Evolutionary conservation across 1,139 yeast genomes (phyloP).

Genomic region (Taphrina populina): DNA sequence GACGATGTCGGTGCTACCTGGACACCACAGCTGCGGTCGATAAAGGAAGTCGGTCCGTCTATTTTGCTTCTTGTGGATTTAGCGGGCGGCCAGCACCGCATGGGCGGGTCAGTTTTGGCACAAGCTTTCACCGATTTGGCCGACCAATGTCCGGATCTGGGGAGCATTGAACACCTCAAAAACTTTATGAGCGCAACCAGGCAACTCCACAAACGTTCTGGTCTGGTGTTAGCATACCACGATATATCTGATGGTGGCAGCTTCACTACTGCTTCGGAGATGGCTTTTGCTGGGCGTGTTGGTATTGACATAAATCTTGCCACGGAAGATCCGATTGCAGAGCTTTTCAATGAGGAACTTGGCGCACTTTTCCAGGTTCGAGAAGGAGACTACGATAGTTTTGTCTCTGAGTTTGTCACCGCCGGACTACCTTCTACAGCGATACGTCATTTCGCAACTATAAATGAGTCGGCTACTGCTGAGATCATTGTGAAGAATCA

Average conservation of each 20-base stretch:
- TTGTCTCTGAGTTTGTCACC: conserved; percentile 55
- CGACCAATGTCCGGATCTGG: conserved; percentile 77
- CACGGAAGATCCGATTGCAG: conserved; percentile 42
- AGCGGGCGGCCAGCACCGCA: conserved; percentile 55
- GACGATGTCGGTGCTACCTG: conserved; percentile 82
- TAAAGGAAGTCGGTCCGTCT: conserved; percentile 51
- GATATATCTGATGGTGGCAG: conserved; percentile 98
- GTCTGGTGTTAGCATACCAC: conserved; percentile 80
- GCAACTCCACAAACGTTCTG: conserved; percentile 63
- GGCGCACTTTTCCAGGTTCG: conserved; percentile 94
- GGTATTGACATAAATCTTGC: conserved; percentile 58
- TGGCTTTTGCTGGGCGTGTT: conserved; percentile 95
- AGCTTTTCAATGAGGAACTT: conserved; percentile 83
- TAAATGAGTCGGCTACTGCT: conserved; percentile 58
- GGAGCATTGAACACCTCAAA: conserved; percentile 62
- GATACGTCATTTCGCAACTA: conserved; percentile 64
- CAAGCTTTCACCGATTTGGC: conserved; percentile 92
- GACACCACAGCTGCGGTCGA: conserved; percentile 78
- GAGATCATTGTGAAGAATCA: conserved; percentile 52
- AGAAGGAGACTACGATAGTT: conserved; percentile 54
- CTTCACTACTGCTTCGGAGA: conserved; percentile 77
- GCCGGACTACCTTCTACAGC: conserved; percentile 60
- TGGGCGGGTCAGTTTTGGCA: conserved; percentile 94
- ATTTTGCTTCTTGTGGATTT: conserved; percentile 78
- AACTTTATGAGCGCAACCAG: conserved; percentile 68